Evolutionary conservation across 2,329 filamentous ascomycete species (phyloP), one percentile per base, ranked within the genome.

Genomic region (Claviceps lovelessii): DNA sequence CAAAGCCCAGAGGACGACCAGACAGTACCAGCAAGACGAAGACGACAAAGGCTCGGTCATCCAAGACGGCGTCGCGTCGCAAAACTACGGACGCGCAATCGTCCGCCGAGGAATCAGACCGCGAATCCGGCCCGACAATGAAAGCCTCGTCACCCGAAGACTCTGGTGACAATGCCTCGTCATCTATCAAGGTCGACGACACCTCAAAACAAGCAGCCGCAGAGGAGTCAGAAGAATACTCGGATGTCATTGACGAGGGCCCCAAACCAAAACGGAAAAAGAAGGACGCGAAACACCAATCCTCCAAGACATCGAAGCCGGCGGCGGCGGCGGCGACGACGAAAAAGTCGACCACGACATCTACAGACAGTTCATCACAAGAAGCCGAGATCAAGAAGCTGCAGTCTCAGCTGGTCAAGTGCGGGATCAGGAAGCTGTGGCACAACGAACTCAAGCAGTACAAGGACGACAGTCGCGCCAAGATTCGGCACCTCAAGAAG

Each of bases 361-460:
- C 61, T 8, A 51, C 68, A 2, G 64, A 71, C 19, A 66, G 89
- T 58, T 80, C 85, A 0, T 80, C 85, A 0, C 79, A 90, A 57
- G 81, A 88, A 56, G 83, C 80, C 4, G 87, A 95, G 67, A 86
- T 96, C 65, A 97, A 95, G 69, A 86, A 84, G 51, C 75, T 97
- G 4, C 91, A 97, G 70, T 80, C 83, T 9, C 89, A 91, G 69
- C 78, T 98, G 7, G 72, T 85, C 49, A 95, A 96, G 69, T 98
- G 91, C 64, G 91, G 91, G 35, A 81, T 96, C 54, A 85, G 89
- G 53, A 97, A 96, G 67, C 80, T 96, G 58, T 98, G 93, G 91
- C 80, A 79, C 51, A 83, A 85, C 59, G 89, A 96, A 69, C 77
- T 98, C 33, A 88, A 88, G 67, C 75, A 82, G 54, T 90, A 80